These are phyloP conservation scores for Tubosaeta sp. DNA, from an alignment of 768 basidiomycete species.

Conservation along the genomic window DNA sequence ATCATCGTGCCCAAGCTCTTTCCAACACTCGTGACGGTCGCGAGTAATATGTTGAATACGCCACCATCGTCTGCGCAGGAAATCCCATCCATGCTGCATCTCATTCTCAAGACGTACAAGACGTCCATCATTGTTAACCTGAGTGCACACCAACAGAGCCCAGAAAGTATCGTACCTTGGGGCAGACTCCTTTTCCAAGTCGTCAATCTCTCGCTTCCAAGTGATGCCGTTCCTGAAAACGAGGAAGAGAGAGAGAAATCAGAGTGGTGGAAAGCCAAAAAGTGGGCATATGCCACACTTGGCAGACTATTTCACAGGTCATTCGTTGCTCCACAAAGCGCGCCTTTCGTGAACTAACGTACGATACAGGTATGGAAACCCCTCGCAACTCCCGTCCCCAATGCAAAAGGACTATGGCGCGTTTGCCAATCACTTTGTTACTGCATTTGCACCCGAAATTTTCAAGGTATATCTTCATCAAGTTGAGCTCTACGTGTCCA, in stretches of 20 bases:
- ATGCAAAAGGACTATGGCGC: constrained; percentile 63
- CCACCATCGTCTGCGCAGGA: constrained; percentile 61
- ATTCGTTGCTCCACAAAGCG: not conserved
- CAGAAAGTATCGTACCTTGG: constrained; percentile 82
- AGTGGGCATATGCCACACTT: constrained; percentile 85
- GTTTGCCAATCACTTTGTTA: constrained; percentile 77
- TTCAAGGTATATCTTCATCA: constrained; percentile 71
- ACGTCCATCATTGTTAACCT: constrained; percentile 75
- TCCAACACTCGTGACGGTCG: constrained; percentile 73
- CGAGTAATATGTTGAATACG: constrained; percentile 59
- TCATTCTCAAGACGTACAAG: constrained; percentile 85
- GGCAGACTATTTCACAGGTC: constrained; percentile 76
- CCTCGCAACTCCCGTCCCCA: constrained; percentile 75
- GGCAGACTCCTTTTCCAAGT: constrained; percentile 77
- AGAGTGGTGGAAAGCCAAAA: constrained; percentile 92
- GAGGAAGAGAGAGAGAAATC: constrained; percentile 71
- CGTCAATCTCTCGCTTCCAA: constrained; percentile 66
- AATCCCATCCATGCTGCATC: constrained; percentile 77
- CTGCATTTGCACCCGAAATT: constrained; percentile 81
- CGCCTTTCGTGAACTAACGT: constrained; percentile 4
- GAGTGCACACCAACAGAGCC: constrained; percentile 66
- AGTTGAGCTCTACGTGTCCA: constrained; percentile 63
- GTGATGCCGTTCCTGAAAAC: constrained; percentile 61
- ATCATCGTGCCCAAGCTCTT: constrained; percentile 59
- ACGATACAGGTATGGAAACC: constrained; percentile 68